Percentiles rank a stretch among this genome's conserved stretches.
These are phyloP conservation scores for Neonectria neomacrospora DNA, from an alignment of 2,329 filamentous ascomycete genomes.

Conservation along the genomic window DNA sequence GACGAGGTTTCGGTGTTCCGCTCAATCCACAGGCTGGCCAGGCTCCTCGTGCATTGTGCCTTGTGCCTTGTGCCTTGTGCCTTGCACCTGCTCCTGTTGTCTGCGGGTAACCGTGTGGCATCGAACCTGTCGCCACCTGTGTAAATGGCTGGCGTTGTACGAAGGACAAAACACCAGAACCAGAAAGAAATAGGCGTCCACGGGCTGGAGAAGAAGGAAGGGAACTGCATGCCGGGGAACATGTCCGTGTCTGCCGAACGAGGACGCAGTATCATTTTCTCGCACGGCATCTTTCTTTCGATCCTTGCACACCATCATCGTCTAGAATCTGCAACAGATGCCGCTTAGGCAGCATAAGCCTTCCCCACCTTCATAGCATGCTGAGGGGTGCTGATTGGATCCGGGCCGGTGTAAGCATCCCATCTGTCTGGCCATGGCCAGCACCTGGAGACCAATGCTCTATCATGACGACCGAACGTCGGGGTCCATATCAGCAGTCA, in stretches of 20 bases:
- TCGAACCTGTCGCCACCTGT: conserved; percentile 2
- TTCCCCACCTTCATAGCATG: conserved; percentile 23
- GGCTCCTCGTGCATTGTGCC: neutral
- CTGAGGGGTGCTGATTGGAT: conserved; percentile 26
- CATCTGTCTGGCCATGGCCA: conserved; percentile 25
- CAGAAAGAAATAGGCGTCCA: neutral
- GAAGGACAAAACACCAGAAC: neutral
- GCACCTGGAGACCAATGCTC: conserved; percentile 18
- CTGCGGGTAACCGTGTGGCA: conserved; percentile 9
- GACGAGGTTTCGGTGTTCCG: neutral
- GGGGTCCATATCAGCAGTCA: conserved; percentile 1
- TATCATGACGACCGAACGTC: conserved; percentile 3
- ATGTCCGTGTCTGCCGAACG: neutral
- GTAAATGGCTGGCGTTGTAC: neutral
- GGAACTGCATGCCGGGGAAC: conserved; percentile 1
- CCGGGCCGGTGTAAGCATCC: conserved; percentile 26
- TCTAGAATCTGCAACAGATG: conserved; percentile 17
- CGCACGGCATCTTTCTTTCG: conserved; percentile 19
- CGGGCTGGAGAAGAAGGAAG: conserved; percentile 1
- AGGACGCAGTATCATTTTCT: conserved; percentile 10
- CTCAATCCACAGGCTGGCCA: neutral
- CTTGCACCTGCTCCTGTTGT: neutral
- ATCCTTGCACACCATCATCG: conserved; percentile 21
- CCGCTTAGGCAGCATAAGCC: conserved; percentile 17
- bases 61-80: neutral